Base-by-base conservation (phyloP, 139 green algal genomes). In the Parachlorella kessleri region DNA sequence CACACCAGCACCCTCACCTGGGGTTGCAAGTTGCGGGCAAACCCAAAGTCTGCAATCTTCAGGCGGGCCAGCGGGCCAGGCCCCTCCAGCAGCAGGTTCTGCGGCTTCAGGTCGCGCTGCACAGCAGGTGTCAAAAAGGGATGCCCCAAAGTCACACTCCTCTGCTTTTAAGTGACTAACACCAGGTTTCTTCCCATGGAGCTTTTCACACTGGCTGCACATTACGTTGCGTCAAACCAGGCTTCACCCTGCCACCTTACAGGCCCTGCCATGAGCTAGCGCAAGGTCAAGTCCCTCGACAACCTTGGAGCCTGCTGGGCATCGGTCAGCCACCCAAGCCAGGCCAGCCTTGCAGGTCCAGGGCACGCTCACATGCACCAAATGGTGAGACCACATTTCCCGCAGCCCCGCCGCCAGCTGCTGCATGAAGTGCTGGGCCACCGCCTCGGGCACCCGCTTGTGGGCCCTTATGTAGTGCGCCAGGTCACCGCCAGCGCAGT, bases 11-110 rank as follows among this genome's bases (percentile, higher is more conserved):
- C 1, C 28, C 59, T 18, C 41, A 67, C 64, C 80, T 97, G 88
- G 23, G 95, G 92, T 79, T 94, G 88, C 81, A 98, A 87, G 41
- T 87, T 91, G 38, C 97, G 82, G 8, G 96, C 97, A 88, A 99
- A 99, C 6, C 97, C 97, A 94, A 99, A 99, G 88, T 99, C 97
- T 18, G 97, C 97, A 70, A 99, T 99, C 84, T 99, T 99, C 4
- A 98, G 88, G 21, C 35, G 40, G 38, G 80, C 84, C 3, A 75
- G 71, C 1, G 84, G 63, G 0, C 54, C 76, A 8, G 65, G 64
- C 66, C 88, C 85, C 5, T 84, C 90, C 38, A 98, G 87, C 76
- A 99, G 88, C 77, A 99, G 85, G 83, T 98, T 99, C 86, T 98
- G 94, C 0, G 97, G 96, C 88, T 99, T 99, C n/a, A 99, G 86